Evolutionary conservation across 2,329 filamentous ascomycete species (phyloP).

Genomic region (Mycocentrospora acerina): DNA sequence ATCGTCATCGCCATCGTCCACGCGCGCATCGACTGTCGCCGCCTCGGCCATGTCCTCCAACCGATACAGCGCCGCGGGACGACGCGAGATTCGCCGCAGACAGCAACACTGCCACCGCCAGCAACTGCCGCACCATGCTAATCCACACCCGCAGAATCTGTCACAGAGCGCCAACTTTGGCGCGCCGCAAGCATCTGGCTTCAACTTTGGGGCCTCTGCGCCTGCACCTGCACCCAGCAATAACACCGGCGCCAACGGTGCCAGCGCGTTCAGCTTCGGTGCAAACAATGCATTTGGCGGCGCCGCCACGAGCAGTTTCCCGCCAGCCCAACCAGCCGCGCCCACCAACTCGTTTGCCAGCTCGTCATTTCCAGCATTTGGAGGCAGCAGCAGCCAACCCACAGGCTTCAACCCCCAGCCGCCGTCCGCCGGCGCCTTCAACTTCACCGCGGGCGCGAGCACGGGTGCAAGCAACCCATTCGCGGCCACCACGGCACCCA

Average conservation of each 20-base stretch:
- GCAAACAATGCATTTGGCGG: slow-evolving; percentile 16
- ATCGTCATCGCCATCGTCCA: not conserved
- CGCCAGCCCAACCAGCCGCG: slow-evolving; percentile 27
- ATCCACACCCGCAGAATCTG: slow-evolving; percentile 21
- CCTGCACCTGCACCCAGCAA: slow-evolving; percentile 14
- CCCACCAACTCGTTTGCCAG: slow-evolving; percentile 29
- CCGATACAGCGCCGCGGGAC: slow-evolving; percentile 9
- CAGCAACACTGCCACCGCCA: slow-evolving; percentile 10
- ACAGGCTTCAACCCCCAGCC: slow-evolving; percentile 27
- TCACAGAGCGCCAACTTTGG: slow-evolving; percentile 25
- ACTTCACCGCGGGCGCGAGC: slow-evolving; percentile 26
- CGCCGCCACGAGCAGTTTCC: slow-evolving; percentile 33
- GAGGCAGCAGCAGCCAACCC: slow-evolving; percentile 18
- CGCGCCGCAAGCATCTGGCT: slow-evolving; percentile 16
- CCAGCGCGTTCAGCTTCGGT: slow-evolving; percentile 10
- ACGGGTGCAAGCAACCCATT: slow-evolving; percentile 23
- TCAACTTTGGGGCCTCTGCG: slow-evolving; percentile 27
- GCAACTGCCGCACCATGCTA: slow-evolving; percentile 15
- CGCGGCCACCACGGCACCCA: slow-evolving; percentile 14
- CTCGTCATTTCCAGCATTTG: slow-evolving; percentile 37
- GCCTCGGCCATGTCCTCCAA: slow-evolving; percentile 5
- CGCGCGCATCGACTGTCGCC: slow-evolving; percentile 2
- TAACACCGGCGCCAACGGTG: slow-evolving; percentile 6
- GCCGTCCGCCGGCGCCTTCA: slow-evolving; percentile 24
- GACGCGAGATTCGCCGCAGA: slow-evolving; percentile 10